Conservation (phyloP, 345 rosid genomes). For the Adansonia digitata region DNA sequence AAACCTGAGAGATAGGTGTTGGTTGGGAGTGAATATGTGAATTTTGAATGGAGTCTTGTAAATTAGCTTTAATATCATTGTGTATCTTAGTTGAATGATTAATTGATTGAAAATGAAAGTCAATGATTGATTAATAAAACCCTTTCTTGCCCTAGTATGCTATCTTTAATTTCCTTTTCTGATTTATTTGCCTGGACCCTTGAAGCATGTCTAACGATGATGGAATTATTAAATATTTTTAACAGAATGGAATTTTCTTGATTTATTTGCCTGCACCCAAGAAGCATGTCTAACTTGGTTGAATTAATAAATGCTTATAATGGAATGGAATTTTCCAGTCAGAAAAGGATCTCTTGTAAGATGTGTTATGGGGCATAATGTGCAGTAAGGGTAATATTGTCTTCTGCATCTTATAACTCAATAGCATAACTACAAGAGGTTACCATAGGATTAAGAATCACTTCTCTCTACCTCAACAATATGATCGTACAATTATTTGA, state of each 20-base stretch:
- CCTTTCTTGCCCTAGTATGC: neutral
- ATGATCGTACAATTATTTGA: neutral
- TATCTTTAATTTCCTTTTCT: neutral
- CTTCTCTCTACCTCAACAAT: neutral
- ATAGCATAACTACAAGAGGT: neutral
- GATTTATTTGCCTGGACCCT: neutral
- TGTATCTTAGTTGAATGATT: neutral
- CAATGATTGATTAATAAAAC: neutral
- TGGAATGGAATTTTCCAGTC: neutral
- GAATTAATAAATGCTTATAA: neutral
- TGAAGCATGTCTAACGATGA: neutral
- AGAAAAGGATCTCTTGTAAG: neutral
- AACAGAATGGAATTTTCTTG: neutral
- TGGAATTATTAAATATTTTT: neutral
- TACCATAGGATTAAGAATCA: neutral
- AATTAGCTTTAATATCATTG: neutral
- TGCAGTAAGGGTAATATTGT: neutral
- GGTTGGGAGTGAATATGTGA: neutral
- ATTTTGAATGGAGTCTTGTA: neutral
- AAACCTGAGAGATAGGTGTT: neutral
- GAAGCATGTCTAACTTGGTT: neutral
- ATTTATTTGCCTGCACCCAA: neutral
- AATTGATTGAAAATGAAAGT: neutral
- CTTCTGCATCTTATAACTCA: neutral
- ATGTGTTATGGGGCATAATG: neutral